A percentile compares a stretch with the other conserved stretches of the same genome.
Conservation (phyloP, 352 stramenopile species). For the Pythium coloratum region DNA sequence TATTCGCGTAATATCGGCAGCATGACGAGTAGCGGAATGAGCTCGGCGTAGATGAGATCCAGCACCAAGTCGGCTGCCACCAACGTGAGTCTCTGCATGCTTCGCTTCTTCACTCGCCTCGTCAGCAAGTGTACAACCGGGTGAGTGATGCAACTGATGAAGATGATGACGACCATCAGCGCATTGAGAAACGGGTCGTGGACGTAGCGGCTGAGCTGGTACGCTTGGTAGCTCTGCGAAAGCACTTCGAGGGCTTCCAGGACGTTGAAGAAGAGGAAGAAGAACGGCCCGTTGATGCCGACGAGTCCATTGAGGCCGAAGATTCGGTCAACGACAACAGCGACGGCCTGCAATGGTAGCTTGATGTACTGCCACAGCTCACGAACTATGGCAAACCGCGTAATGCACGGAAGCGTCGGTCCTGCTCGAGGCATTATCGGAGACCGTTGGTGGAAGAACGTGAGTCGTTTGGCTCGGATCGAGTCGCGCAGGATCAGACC, state of each 20-base stretch:
- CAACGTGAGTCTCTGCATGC: not conserved
- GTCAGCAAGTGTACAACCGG: not conserved
- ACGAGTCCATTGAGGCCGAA: not conserved
- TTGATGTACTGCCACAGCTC: too few relatives aligned
- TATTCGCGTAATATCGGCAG: not conserved
- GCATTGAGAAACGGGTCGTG: constrained; percentile 1
- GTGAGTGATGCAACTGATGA: not conserved
- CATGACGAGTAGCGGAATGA: not conserved
- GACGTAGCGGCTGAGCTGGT: constrained; percentile 8
- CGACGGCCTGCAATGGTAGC: too few relatives aligned
- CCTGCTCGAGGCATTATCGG: too few relatives aligned
- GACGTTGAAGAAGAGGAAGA: not conserved
- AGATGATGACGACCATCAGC: constrained; percentile 1
- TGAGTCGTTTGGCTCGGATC: not conserved
- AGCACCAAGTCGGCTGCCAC: constrained; percentile 4
- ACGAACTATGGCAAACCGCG: too few relatives aligned
- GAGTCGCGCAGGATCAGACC: not conserved
- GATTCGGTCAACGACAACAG: too few relatives aligned
- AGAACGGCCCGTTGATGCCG: constrained; percentile 1
- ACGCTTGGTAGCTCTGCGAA: constrained; percentile 13
- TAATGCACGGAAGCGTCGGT: too few relatives aligned
- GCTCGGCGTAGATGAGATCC: constrained; percentile 8
- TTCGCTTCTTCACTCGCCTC: not conserved
- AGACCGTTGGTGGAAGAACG: not conserved
- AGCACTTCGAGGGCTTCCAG: not conserved